These are phyloP conservation scores for Yueomyces sp. DNA, from an alignment of 1,139 yeast species.

Conservation along the genomic window DNA sequence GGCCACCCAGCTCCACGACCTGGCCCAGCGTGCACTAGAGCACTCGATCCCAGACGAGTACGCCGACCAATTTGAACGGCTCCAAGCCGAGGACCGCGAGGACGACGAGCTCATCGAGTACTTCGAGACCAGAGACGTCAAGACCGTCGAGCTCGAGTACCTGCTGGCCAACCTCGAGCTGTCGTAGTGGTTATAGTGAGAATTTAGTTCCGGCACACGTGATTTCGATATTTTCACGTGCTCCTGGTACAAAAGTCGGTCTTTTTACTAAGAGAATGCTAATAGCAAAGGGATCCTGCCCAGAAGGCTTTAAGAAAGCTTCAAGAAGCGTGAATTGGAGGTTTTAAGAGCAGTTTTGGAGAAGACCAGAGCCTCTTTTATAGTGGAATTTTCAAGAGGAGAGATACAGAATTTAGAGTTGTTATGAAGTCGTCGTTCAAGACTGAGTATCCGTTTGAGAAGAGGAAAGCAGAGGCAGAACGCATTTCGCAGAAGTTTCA, in stretches of 20 bases:
- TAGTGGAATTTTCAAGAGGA: too few species aligned
- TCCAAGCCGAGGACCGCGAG: constrained; percentile 7
- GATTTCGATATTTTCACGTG: neutral
- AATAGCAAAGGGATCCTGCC: too few species aligned
- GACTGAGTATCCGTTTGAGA: constrained; percentile 40
- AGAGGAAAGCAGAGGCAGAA: constrained; percentile 91
- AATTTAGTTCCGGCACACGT: neutral
- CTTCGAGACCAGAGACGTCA: constrained; percentile 8
- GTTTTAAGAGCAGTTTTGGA: too few species aligned
- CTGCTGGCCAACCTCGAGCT: constrained; percentile 4
- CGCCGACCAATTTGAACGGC: constrained; percentile 6
- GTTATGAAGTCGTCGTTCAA: constrained; percentile 24
- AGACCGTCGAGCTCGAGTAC: constrained; percentile 7
- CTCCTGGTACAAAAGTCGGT: neutral
- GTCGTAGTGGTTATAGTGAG: neutral
- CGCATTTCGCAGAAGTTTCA: constrained; percentile 81
- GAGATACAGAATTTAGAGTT: too few species aligned
- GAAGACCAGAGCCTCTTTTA: too few species aligned
- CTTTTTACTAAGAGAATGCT: neutral
- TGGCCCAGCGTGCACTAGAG: constrained; percentile 10
- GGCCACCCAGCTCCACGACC: constrained; percentile 4
- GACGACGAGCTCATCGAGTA: constrained; percentile 13
- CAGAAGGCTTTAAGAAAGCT: too few species aligned
- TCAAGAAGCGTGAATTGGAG: too few species aligned
- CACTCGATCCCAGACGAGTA: constrained; percentile 8